Base-by-base conservation (phyloP, 257 asterid species). In the Jacaranda copaia region DNA sequence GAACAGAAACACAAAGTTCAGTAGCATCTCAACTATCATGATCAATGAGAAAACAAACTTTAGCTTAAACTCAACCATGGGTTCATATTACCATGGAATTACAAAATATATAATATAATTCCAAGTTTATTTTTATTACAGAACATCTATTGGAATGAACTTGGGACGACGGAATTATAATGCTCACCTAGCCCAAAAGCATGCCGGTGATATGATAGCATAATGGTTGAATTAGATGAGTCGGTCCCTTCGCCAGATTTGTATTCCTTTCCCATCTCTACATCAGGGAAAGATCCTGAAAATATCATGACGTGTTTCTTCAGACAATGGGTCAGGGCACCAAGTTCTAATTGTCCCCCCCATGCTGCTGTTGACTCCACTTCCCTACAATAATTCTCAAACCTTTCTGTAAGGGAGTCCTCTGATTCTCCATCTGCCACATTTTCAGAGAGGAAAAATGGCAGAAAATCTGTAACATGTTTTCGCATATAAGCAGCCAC, bases 111-210 rank as follows among this genome's bases (percentile, higher is more conserved):
- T 25, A 72, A n/a, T 38, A 10, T 36, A 43, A 58, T 45, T 48
- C 42, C 20, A 68, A 63, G 38, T 40, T 63, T 19, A 19, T n/a
- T 19, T 40, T 38, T 6, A 8, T 32, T 74, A 63, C 53, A 36
- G 18, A 63, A 82, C 19, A 70, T 74, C 76, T 81, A 74, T 70
- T 8, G 75, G 15, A 71, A 70, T 51, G 83, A 64, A 72, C 68
- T 72, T 43, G 96, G 98, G 60, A 93, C 84, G 6, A 96, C 87
- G 0, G 98, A 96, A 82, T 96, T 93, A 72, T 93, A 96, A 84
- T 96, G 98, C 98, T 96, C 97, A 12, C 99, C 97, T 5, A 96
- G 97, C 70, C 99, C 99, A 81, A 90, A 96, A 36, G 98, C 99
- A 81, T 93, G 97, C 85, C 78, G 82, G 81, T 96, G 99, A 85